phyloP scores from a whole-genome alignment of 345 rosid genomes.

The Lagerstroemia speciosa region DNA sequence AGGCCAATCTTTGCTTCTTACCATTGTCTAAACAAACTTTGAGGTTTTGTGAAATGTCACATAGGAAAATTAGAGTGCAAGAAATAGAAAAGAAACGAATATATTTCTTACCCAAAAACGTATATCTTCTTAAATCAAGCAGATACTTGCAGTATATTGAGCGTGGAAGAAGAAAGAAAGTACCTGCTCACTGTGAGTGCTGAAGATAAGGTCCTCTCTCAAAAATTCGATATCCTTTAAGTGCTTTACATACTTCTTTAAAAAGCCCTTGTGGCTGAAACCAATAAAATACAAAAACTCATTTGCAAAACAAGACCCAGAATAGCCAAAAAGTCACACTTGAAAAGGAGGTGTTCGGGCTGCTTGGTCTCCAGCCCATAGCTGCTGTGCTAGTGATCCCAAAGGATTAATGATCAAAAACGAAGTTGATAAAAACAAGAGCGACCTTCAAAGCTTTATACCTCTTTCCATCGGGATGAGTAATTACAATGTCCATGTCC shows the following conservation, averaged over 20 bases:
- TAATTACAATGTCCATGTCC: conserved; percentile 73
- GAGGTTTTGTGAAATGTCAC: neutral
- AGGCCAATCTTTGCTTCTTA: neutral
- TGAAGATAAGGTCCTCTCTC: conserved; percentile 82
- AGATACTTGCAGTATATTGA: neutral
- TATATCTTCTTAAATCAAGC: neutral
- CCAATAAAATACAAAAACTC: conserved; percentile 13
- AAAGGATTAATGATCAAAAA: neutral
- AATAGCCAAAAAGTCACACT: neutral
- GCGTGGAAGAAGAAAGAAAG: neutral
- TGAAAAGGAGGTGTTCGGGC: conserved; percentile 3
- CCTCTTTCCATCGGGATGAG: conserved; percentile 93
- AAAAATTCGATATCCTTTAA: conserved; percentile 67
- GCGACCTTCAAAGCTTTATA: conserved; percentile 5
- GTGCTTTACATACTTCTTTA: conserved; percentile 53
- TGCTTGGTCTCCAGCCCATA: neutral
- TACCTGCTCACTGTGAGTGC: conserved; percentile 88
- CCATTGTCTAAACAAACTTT: neutral
- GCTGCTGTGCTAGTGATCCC: neutral
- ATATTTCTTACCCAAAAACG: too few relatives aligned
- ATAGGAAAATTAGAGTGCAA: neutral
- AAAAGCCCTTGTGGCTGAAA: conserved; percentile 81
- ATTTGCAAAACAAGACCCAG: neutral
- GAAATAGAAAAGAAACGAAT: neutral
- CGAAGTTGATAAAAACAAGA: neutral